Conservation (phyloP, 495 filamentous ascomycete genomes). For the Talaromyces adpressus region DNA sequence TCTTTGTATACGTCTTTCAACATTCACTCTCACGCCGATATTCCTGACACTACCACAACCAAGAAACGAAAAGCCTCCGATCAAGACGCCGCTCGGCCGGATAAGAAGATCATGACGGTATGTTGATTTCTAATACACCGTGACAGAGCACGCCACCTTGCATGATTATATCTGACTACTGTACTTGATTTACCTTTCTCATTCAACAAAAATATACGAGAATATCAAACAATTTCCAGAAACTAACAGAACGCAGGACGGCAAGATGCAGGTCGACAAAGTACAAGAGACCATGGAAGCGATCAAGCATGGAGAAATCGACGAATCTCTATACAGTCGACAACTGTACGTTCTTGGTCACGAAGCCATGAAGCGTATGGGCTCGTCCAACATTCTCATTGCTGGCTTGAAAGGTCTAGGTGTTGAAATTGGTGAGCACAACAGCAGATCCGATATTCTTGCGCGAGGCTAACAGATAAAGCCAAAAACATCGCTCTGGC, state of each 20-base stretch:
- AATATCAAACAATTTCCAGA: neutral
- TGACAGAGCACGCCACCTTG: slow-evolving; percentile 1
- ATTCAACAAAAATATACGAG: neutral
- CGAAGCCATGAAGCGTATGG: slow-evolving; percentile 99
- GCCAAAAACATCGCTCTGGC: slow-evolving; percentile 98
- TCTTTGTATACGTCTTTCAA: slow-evolving; percentile 35
- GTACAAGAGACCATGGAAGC: slow-evolving; percentile 46
- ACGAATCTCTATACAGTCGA: slow-evolving; percentile 94
- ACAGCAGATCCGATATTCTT: neutral
- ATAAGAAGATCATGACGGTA: slow-evolving; percentile 82
- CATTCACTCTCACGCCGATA: slow-evolving; percentile 48
- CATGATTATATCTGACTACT: neutral
- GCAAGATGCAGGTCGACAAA: slow-evolving; percentile 78
- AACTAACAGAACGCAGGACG: slow-evolving; percentile 40
- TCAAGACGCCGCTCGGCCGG: slow-evolving; percentile 57
- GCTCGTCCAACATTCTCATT: slow-evolving; percentile 89
- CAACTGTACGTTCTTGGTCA: slow-evolving; percentile 95
- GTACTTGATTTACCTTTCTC: neutral
- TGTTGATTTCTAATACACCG: slow-evolving; percentile 27
- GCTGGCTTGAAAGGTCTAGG: slow-evolving; percentile 89
- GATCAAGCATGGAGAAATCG: slow-evolving; percentile 70
- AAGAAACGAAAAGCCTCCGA: slow-evolving; percentile 81
- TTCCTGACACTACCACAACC: slow-evolving; percentile 56
- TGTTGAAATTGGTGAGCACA: slow-evolving; percentile 76
- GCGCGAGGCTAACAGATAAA: slow-evolving; percentile 17